Evolutionary conservation across 2,329 filamentous ascomycete species (phyloP).

Genomic region (Colletotrichum sp.): DNA sequence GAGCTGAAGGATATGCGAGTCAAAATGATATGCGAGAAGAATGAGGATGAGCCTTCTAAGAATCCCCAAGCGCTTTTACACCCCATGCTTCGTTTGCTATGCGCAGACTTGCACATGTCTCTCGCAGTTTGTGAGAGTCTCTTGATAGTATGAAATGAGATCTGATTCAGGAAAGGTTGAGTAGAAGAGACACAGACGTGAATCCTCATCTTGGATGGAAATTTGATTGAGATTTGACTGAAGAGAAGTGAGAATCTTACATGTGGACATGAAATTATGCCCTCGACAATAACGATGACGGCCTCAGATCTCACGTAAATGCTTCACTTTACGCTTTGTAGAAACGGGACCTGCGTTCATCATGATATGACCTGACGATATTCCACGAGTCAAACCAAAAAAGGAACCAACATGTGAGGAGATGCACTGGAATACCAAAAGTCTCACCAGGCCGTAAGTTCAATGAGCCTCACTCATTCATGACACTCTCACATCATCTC

Average conservation of each 20-base stretch:
- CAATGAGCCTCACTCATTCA: background rate
- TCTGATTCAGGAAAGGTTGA: background rate
- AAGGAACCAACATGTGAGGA: background rate
- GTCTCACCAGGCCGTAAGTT: background rate
- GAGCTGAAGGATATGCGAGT: background rate
- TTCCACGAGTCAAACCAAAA: background rate
- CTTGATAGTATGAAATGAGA: background rate
- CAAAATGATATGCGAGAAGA: background rate
- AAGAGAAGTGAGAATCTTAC: background rate
- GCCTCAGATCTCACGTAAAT: fast-evolving
- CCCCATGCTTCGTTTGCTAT: background rate
- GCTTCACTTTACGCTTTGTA: background rate
- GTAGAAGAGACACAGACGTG: background rate
- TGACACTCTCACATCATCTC: background rate
- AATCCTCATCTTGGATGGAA: background rate
- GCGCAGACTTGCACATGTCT: background rate
- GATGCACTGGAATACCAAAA: background rate
- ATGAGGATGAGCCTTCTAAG: background rate
- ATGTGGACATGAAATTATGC: background rate
- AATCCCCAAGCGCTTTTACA: background rate
- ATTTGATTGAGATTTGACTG: background rate
- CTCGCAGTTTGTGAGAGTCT: background rate
- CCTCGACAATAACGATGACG: background rate
- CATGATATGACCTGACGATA: fast-evolving
- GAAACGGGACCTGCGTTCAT: no score